These are phyloP conservation scores for Scleroderma bovista DNA, from an alignment of 768 basidiomycete species.

Conservation along the genomic window DNA sequence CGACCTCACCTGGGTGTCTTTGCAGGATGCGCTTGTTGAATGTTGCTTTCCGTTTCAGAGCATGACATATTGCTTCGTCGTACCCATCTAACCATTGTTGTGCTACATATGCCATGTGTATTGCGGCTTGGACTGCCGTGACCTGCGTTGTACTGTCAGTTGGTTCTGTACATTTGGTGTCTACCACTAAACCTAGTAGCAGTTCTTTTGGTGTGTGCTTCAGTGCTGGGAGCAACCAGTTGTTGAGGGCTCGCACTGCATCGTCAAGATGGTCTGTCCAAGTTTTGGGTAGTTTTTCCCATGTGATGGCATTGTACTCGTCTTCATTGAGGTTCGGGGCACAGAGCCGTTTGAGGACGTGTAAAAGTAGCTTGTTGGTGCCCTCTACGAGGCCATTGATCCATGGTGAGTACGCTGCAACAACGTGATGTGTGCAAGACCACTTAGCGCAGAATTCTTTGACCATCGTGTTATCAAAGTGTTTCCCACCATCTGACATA, in stretches of 20 bases:
- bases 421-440: conserved; percentile 5
- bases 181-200: conserved; percentile 24
- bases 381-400: no score
- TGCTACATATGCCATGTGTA: conserved; percentile 25
- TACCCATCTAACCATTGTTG: conserved; percentile 30
- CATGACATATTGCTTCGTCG: conserved; percentile 17
- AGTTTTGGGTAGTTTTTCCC: conserved; percentile 12
- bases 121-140: conserved; percentile 1
- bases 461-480: conserved; percentile 18
- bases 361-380: not conserved
- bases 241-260: conserved; percentile 11
- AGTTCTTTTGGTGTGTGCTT: conserved; percentile 28
- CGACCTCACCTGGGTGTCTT: conserved; percentile 18
- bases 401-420: conserved; percentile 24
- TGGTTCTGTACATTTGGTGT: conserved; percentile 11
- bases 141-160: conserved; percentile 3
- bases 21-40: conserved; percentile 11
- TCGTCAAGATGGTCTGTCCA: conserved; percentile 13
- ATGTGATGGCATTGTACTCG: not conserved
- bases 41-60: conserved; percentile 15
- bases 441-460: not conserved
- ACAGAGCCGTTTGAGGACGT: not conserved
- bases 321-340: not conserved
- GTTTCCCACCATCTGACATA: conserved; percentile 32
- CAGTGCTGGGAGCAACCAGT: conserved; percentile 14